Conservation (phyloP, 208 protist species). For the Paratrypanosoma confusum region DNA sequence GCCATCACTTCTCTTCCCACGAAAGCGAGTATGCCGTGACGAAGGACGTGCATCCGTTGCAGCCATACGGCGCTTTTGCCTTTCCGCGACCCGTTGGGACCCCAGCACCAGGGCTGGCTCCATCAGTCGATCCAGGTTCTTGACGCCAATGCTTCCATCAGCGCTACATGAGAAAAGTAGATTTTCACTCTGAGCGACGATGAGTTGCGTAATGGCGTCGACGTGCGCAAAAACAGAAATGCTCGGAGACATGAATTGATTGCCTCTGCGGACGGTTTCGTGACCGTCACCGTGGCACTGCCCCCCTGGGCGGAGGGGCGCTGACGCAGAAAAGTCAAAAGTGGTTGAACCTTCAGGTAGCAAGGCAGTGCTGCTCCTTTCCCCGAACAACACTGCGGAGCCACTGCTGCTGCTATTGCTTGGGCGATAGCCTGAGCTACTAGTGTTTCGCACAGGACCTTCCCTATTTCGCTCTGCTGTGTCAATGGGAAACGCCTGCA, state of each 20-base stretch:
- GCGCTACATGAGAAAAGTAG: constrained; percentile 57
- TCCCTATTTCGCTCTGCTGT: no score
- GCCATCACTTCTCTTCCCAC: not conserved
- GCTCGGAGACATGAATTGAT: no score
- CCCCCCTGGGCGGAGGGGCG: constrained; percentile 33
- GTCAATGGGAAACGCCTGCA: no score
- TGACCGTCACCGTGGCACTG: constrained; percentile 43
- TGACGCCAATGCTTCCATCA: constrained; percentile 55
- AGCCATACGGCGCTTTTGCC: not conserved
- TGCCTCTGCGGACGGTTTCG: no score
- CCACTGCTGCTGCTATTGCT: no score
- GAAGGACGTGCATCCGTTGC: not conserved
- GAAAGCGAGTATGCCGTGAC: not conserved
- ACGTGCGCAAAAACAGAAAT: constrained; percentile 31
- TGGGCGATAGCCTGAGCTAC: no score
- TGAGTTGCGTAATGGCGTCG: constrained; percentile 37
- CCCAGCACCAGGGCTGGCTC: constrained; percentile 41
- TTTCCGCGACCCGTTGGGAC: not conserved
- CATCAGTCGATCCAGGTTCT: constrained; percentile 40
- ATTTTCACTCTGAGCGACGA: constrained; percentile 30
- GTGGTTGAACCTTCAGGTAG: constrained; percentile 67
- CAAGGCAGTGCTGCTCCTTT: constrained; percentile 23
- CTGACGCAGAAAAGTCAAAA: constrained; percentile 53
- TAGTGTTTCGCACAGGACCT: no score
- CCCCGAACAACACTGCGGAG: no score